Evolutionary conservation across 2,329 filamentous ascomycete species (phyloP), one percentile per base, ranked within the genome.

Genomic region (Rugonectria rugulosa): DNA sequence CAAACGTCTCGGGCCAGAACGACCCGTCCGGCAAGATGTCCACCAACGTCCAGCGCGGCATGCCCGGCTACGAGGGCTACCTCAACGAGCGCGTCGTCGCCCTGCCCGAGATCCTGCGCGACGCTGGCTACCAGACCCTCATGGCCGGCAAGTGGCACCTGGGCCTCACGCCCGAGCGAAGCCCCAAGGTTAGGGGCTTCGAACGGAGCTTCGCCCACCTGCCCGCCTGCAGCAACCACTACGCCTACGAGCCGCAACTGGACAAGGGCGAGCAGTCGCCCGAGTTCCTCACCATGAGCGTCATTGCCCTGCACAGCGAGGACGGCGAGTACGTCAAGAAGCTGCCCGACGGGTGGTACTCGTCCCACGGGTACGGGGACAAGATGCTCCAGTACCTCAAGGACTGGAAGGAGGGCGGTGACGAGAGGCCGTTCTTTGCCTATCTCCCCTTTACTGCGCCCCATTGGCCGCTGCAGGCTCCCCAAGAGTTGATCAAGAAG

Each of bases 401-500:
- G 10, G 64, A 67, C 5, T 60, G 69, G 41, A 63, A 60, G 11
- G 57, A 66, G 3, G 62, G 61, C 5, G 65, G 71, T 19, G 59
- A 58, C 21, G 65, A 72, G 3, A 50, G 56, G 23, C 68, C 67
- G 0, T 69, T 69, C 56, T 67, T 72, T 45, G 63, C 58, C 5
- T 70, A 66, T 17, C 42, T 70, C 3, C 56, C 68, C 1, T 88
- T 85, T 65, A 84, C 83, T 0, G 84, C 85, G 0, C 84, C 84
- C 4, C 85, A 88, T 61, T 88, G 85, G 85, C 85, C 85, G 2
- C 70, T 88, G 2, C 85, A 88, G 63, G 83, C 83, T 0, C 83
- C 84, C 0, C 67, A 72, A 31, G 78, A 84, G 58, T 79, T 80
- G 48, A 79, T 84, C 32, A 73, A 77, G 14, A 81, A 85, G 53